Evolutionary conservation across 1,284 basidiomycete species (phyloP).

Genomic region (Heimioporus punctisporus): DNA sequence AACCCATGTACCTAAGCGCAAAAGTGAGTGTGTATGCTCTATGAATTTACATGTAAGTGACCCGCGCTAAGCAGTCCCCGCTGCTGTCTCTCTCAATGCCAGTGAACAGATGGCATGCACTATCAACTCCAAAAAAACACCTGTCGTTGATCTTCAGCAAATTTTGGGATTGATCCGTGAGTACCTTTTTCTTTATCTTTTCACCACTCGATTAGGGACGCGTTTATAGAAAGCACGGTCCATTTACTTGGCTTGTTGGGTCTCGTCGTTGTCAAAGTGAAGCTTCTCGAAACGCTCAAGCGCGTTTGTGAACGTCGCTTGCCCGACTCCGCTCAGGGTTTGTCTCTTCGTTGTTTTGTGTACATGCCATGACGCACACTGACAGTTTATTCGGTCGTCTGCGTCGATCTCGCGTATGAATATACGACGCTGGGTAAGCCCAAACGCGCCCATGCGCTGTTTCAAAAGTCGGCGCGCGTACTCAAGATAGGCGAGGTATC

Average conservation of each 20-base stretch:
- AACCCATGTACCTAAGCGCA: too few relatives aligned
- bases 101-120: too few relatives aligned
- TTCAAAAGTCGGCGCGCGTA: conserved; percentile 53
- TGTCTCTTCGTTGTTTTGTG: too few relatives aligned
- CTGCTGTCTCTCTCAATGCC: too few relatives aligned
- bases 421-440: conserved; percentile 79
- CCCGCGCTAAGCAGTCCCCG: too few relatives aligned
- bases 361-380: too few relatives aligned
- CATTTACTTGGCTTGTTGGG: conserved; percentile 70
- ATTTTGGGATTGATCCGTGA: conserved; percentile 21
- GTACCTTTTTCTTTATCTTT: background rate
- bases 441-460: conserved; percentile 64
- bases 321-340: conserved; percentile 54
- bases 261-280: conserved; percentile 54
- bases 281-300: conserved; percentile 50
- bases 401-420: conserved; percentile 74
- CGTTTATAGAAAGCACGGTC: conserved; percentile 50
- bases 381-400: conserved; percentile 34
- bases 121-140: too few relatives aligned
- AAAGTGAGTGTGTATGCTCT: too few relatives aligned
- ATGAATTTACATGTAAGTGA: too few relatives aligned
- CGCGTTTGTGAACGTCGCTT: conserved; percentile 46
- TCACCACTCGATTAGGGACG: conserved; percentile 1
- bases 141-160: background rate
- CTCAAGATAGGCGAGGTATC: conserved; percentile 45